A percentile compares a stretch with the other conserved stretches of the same genome.
These are phyloP conservation scores for Scheffersomyces spartinae DNA, from an alignment of 805 yeast species.

Conservation along the genomic window DNA sequence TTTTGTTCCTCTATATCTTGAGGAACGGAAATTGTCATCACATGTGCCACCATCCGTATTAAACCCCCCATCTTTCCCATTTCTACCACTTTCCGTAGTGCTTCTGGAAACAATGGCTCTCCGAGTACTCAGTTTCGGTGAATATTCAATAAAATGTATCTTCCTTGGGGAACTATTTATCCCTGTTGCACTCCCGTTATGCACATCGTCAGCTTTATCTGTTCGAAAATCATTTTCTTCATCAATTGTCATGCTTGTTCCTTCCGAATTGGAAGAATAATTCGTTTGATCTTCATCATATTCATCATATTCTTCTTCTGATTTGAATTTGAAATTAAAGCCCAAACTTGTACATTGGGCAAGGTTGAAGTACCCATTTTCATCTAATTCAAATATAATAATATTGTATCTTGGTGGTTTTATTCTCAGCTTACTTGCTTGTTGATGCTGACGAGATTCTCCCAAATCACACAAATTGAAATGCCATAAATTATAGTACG, in stretches of 20 bases:
- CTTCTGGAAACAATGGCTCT: constrained; percentile 1
- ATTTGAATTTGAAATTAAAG: constrained; percentile 47
- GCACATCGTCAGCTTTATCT: no score
- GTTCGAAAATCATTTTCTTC: no score
- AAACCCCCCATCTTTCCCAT: constrained; percentile 11
- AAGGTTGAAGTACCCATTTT: constrained; percentile 37
- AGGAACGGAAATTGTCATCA: no score
- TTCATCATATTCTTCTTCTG: constrained; percentile 6
- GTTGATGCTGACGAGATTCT: no score
- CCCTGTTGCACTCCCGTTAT: no score
- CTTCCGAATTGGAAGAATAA: no score
- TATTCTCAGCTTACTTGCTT: no score
- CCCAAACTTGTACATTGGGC: constrained; percentile 44
- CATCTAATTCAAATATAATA: constrained; percentile 29
- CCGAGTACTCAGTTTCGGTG: no score
- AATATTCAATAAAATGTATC: constrained; percentile 5
- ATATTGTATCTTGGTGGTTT: constrained; percentile 25
- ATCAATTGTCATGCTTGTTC: no score
- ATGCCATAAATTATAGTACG: constrained; percentile 71
- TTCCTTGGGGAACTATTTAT: no score
- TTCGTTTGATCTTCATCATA: background rate
- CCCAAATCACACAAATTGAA: constrained; percentile 56
- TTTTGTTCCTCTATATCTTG: no score
- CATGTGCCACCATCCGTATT: constrained; percentile 6
- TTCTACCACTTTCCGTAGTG: constrained; percentile 7